A percentile compares a stretch with the other conserved stretches of the same genome.
Conservation (phyloP, 176 grass and related monocot species). For the Bonia amplexicaulis region DNA sequence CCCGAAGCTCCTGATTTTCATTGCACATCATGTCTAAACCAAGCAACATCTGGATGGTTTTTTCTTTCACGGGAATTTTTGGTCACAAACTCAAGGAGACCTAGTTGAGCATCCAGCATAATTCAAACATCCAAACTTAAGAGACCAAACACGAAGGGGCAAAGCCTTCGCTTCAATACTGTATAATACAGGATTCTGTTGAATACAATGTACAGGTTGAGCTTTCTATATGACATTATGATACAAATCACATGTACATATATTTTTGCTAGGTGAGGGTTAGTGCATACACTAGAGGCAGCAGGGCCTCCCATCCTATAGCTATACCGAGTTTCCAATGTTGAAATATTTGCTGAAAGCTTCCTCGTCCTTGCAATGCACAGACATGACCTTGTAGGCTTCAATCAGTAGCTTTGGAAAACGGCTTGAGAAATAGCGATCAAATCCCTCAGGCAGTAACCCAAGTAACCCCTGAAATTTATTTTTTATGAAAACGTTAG, state of each 20-base stretch:
- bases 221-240: not conserved
- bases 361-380: constrained; percentile 72
- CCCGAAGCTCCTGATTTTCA: too few relatives aligned
- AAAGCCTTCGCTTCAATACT: not conserved
- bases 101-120: not conserved
- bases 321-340: constrained; percentile 31
- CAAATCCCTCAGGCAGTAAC: constrained; percentile 74
- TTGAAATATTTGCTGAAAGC: constrained; percentile 75
- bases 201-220: not conserved
- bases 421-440: constrained; percentile 68
- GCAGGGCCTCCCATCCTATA: not conserved
- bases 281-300: not conserved
- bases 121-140: not conserved
- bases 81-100: too few relatives aligned
- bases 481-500: not conserved
- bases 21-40: too few relatives aligned
- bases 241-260: constrained; percentile 29
- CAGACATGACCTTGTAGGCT: constrained; percentile 68
- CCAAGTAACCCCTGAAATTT: constrained; percentile 66
- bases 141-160: not conserved
- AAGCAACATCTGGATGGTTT: too few relatives aligned
- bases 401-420: constrained; percentile 87
- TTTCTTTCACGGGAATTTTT: too few relatives aligned
- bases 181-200: not conserved
- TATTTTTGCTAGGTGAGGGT: constrained; percentile 17